Percentiles rank a stretch among this genome's conserved stretches.
Evolutionary conservation across 148 eudicot genomes (phyloP).

Genomic region (Tetragonia tetragonoides): DNA sequence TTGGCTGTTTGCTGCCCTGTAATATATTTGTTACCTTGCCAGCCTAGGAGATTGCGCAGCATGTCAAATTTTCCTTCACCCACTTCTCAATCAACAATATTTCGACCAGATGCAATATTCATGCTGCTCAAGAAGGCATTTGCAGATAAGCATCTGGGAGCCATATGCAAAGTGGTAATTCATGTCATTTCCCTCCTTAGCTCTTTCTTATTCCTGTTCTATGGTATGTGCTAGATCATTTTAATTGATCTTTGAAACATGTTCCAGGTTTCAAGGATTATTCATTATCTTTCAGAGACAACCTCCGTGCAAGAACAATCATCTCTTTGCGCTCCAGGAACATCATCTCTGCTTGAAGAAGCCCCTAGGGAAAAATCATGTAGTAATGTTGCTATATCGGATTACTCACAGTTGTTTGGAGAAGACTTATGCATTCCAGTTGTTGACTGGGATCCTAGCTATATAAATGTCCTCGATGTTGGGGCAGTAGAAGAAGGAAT

Average conservation of each 20-base stretch:
- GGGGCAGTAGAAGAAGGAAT: constrained; percentile 68
- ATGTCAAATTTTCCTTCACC: constrained; percentile 32
- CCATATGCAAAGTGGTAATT: constrained; percentile 65
- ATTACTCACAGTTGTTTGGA: constrained; percentile 70
- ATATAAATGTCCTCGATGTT: constrained; percentile 56
- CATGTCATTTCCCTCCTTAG: not conserved
- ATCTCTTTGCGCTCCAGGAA: constrained; percentile 27
- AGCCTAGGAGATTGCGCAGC: constrained; percentile 69
- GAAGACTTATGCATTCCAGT: constrained; percentile 53
- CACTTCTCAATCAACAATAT: constrained; percentile 49
- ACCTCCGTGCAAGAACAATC: constrained; percentile 38
- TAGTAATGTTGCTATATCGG: constrained; percentile 37
- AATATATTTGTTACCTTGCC: constrained; percentile 18
- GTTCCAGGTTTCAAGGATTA: constrained; percentile 64
- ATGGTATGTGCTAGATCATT: not conserved
- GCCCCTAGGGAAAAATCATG: constrained; percentile 30
- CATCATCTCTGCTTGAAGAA: constrained; percentile 42
- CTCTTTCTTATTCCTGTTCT: not conserved
- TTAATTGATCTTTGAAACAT: constrained; percentile 16
- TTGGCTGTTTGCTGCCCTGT: constrained; percentile 2
- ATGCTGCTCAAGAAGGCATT: constrained; percentile 67
- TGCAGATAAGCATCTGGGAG: constrained; percentile 57
- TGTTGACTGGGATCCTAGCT: constrained; percentile 54
- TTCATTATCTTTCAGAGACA: constrained; percentile 46
- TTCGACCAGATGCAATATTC: constrained; percentile 65